Conservation (phyloP, 768 basidiomycete genomes). For the Lentinula guzmanii region DNA sequence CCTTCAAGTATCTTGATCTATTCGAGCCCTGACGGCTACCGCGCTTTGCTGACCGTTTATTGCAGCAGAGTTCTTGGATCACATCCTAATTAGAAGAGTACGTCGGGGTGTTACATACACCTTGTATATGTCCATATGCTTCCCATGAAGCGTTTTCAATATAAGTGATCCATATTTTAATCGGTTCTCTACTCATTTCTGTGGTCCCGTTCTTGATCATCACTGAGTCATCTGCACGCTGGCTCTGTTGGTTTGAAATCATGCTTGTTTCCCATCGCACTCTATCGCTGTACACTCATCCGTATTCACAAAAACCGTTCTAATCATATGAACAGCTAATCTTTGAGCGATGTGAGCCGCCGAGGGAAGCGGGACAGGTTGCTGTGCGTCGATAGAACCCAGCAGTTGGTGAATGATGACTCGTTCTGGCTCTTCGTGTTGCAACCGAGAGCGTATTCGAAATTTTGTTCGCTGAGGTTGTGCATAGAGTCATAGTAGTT, state of each 20-base stretch:
- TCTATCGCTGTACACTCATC: not conserved
- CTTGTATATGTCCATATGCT: not conserved
- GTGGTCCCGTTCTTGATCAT: not conserved
- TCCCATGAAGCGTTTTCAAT: no score
- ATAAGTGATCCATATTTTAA: no score
- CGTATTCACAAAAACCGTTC: not conserved
- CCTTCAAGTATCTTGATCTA: not conserved
- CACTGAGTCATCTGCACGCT: not conserved
- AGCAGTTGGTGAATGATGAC: no score
- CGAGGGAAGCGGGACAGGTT: no score
- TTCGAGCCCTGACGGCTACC: not conserved
- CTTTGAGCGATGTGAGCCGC: not conserved
- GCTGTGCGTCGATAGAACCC: no score
- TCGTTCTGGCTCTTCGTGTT: no score
- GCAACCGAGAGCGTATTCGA: no score
- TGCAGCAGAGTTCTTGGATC: not conserved
- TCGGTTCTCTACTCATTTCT: not conserved
- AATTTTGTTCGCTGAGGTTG: no score
- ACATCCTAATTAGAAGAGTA: not conserved
- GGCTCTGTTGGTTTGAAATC: not conserved
- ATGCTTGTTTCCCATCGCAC: not conserved
- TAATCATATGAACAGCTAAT: not conserved
- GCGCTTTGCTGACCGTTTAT: constrained; percentile 1
- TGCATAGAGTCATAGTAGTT: no score
- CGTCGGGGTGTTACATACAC: not conserved